Evolutionary conservation across 768 basidiomycete species (phyloP).

Genomic region (Boletellus sp.): DNA sequence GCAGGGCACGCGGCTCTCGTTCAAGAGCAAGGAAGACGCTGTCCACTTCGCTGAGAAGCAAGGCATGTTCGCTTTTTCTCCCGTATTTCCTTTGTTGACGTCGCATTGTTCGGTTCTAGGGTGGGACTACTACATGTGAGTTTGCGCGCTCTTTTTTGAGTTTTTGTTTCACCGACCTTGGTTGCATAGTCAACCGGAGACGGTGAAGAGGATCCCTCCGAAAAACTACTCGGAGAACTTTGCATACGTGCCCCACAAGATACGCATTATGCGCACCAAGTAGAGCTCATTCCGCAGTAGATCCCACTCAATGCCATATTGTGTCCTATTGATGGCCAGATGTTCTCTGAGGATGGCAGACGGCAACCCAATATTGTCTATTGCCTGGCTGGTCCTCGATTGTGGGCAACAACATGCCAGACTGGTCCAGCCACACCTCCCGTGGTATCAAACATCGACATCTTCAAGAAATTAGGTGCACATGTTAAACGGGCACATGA

Average conservation of each 20-base stretch:
- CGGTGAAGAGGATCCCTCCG: constrained; percentile 66
- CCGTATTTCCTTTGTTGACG: not conserved
- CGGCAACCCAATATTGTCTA: too few species aligned
- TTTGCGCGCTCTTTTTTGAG: constrained; percentile 20
- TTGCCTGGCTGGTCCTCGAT: too few species aligned
- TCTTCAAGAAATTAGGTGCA: not conserved
- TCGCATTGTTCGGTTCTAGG: constrained; percentile 40
- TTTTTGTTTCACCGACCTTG: not conserved
- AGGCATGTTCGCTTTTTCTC: constrained; percentile 44
- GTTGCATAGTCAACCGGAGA: constrained; percentile 48
- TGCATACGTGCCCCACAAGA: constrained; percentile 71
- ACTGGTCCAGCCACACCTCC: too few species aligned
- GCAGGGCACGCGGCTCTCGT: constrained; percentile 83
- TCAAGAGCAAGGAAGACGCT: constrained; percentile 86
- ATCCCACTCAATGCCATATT: not conserved
- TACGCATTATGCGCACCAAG: constrained; percentile 88
- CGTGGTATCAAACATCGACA: not conserved
- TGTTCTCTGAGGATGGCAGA: not conserved
- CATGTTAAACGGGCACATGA: constrained; percentile 3
- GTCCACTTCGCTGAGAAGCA: constrained; percentile 97
- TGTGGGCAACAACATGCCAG: too few species aligned
- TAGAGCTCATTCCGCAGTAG: constrained; percentile 43
- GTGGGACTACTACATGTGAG: constrained; percentile 91
- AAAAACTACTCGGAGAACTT: constrained; percentile 94
- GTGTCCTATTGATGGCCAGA: not conserved